Percentiles rank a stretch among this genome's conserved stretches.
These are phyloP conservation scores for Debaryomyces tyrocola DNA, from an alignment of 805 yeast genomes.

Conservation along the genomic window DNA sequence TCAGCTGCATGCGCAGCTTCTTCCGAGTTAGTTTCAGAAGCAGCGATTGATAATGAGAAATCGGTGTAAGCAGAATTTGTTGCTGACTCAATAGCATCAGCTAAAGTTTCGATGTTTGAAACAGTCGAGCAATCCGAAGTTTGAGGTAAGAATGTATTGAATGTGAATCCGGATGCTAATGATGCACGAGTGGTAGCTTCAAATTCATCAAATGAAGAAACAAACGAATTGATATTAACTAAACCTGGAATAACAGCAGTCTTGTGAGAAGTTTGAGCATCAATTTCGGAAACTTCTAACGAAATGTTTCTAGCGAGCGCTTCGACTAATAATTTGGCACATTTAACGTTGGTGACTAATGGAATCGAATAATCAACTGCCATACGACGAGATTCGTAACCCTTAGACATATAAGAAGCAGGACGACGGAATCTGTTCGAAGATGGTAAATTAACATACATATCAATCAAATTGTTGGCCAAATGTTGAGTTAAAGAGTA, in stretches of 20 bases:
- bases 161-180: slow-evolving; percentile 85
- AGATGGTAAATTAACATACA: slow-evolving; percentile 95
- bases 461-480: slow-evolving; percentile 93
- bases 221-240: slow-evolving; percentile 76
- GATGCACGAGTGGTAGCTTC: slow-evolving; percentile 69
- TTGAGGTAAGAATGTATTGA: slow-evolving; percentile 76
- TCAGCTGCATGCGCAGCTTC: slow-evolving; percentile 61
- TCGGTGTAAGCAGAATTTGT: slow-evolving; percentile 72
- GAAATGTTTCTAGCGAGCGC: slow-evolving; percentile 75
- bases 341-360: slow-evolving; percentile 93
- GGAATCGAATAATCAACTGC: slow-evolving; percentile 99
- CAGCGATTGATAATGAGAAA: slow-evolving; percentile 80
- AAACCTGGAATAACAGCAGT: slow-evolving; percentile 85
- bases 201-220: slow-evolving; percentile 69
- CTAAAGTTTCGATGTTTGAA: slow-evolving; percentile 63
- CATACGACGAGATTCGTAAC: slow-evolving; percentile 98
- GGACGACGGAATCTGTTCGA: slow-evolving; percentile 98
- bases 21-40: slow-evolving; percentile 65
- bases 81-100: slow-evolving; percentile 59
- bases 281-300: slow-evolving; percentile 73
- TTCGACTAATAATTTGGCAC: slow-evolving; percentile 93
- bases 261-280: slow-evolving; percentile 87
- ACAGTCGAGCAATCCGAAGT: slow-evolving; percentile 62
- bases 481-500: slow-evolving; percentile 94
- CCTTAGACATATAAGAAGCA: slow-evolving; percentile 95